Conservation (phyloP, 208 protist genomes). For the Trypanosoma mega region DNA sequence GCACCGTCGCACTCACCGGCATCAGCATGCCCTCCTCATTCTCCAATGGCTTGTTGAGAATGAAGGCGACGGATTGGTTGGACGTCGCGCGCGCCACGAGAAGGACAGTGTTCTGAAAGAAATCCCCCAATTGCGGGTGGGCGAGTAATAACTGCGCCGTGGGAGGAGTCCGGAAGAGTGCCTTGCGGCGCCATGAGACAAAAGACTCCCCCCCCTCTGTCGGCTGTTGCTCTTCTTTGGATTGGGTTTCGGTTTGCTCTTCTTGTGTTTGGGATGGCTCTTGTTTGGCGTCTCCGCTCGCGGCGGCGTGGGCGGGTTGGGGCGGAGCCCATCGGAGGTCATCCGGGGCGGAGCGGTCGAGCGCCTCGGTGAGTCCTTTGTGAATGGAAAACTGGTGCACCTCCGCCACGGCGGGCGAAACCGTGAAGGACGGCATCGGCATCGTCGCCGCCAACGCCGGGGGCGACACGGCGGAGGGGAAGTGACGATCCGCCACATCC, state of each 20-base stretch:
- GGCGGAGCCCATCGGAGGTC: too few species aligned
- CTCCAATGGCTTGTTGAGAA: conserved; percentile 72
- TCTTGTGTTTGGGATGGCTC: conserved; percentile 19
- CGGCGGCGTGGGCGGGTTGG: too few species aligned
- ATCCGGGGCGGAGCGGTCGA: too few species aligned
- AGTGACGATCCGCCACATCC: conserved; percentile 23
- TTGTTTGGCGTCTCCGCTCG: conserved; percentile 11
- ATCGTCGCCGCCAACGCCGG: conserved; percentile 7
- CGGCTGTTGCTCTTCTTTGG: conserved; percentile 7
- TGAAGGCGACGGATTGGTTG: conserved; percentile 64
- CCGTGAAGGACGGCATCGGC: conserved; percentile 32
- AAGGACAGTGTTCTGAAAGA: conserved; percentile 66
- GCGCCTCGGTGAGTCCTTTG: conserved; percentile 45
- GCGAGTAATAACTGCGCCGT: conserved; percentile 69
- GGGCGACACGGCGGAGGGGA: neutral
- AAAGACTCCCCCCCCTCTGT: neutral
- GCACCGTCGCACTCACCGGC: conserved; percentile 43
- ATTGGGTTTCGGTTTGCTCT: conserved; percentile 16
- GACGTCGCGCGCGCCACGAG: conserved; percentile 61
- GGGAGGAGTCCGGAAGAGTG: conserved; percentile 28
- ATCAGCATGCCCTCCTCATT: conserved; percentile 51
- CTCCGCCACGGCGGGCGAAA: conserved; percentile 35
- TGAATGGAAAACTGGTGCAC: conserved; percentile 49
- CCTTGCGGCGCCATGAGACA: conserved; percentile 4
- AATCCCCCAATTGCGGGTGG: conserved; percentile 68